Evolutionary conservation across 202 grass and related monocot genomes (phyloP).

Genomic region (Sporobolus alterniflorus): DNA sequence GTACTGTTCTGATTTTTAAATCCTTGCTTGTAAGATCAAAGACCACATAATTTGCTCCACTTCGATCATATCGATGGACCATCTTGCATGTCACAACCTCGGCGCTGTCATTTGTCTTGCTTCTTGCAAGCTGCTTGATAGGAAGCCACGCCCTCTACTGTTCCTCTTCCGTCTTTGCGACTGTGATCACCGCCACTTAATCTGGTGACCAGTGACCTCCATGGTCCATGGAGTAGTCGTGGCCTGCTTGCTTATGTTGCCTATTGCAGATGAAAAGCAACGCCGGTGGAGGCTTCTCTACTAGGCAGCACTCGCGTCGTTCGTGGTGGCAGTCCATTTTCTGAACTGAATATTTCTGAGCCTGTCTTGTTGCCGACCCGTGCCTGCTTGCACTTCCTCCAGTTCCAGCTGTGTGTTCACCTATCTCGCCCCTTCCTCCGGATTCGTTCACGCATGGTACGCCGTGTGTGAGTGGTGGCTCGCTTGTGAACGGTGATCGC

Average conservation of each 20-base stretch:
- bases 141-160: neutral
- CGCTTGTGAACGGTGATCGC: neutral
- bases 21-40: neutral
- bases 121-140: neutral
- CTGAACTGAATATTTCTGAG: conserved; percentile 1
- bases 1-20: too few relatives aligned
- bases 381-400: neutral
- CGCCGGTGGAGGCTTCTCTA: neutral
- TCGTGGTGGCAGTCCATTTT: conserved; percentile 20
- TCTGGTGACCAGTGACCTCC: neutral
- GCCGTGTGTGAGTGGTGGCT: too few relatives aligned
- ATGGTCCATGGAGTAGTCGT: neutral
- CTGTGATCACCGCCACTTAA: neutral
- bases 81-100: neutral
- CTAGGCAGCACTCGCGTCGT: neutral
- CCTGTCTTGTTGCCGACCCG: neutral
- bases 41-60: conserved; percentile 10
- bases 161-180: neutral
- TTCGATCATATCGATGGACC: neutral
- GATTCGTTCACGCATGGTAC: neutral
- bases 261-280: neutral
- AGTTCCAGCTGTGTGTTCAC: neutral
- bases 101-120: neutral
- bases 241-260: neutral
- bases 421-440: neutral